Conservation (phyloP, 1,139 yeast species). For the Geotrichum siamense region DNA sequence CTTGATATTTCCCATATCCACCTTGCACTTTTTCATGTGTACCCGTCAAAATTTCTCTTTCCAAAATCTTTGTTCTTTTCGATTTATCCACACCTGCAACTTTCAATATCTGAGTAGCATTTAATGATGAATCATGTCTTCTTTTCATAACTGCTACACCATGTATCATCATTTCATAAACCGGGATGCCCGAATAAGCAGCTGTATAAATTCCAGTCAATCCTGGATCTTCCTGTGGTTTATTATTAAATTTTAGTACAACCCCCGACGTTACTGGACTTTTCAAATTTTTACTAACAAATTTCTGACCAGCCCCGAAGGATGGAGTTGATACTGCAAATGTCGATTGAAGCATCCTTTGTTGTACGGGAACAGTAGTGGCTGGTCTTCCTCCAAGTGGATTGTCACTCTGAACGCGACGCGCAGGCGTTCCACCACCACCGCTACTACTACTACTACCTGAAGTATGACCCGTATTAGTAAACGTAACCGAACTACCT, state of each 20-base stretch:
- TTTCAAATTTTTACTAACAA: no score
- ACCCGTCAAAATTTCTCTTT: slow-evolving; percentile 80
- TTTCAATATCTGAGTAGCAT: slow-evolving; percentile 85
- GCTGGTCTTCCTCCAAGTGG: slow-evolving; percentile 15
- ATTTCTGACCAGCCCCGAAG: no score
- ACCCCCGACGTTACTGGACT: no score
- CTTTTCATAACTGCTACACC: slow-evolving; percentile 84
- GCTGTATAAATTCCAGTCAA: slow-evolving; percentile 21
- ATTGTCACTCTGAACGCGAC: slow-evolving; percentile 5
- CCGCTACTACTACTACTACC: no score
- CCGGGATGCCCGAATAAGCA: slow-evolving; percentile 48
- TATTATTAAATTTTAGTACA: no score
- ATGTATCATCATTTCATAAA: slow-evolving; percentile 70
- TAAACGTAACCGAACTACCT: background rate
- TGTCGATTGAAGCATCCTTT: slow-evolving; percentile 16
- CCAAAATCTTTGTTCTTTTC: slow-evolving; percentile 74
- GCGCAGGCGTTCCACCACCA: slow-evolving; percentile 4
- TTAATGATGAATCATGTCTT: slow-evolving; percentile 70
- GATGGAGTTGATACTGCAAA: slow-evolving; percentile 8
- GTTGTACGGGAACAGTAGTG: slow-evolving; percentile 12
- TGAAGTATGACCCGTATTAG: no score
- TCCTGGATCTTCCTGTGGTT: background rate
- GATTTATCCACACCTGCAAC: slow-evolving; percentile 85
- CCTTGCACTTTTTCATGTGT: slow-evolving; percentile 91
- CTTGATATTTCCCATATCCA: slow-evolving; percentile 91